Percentiles rank a stretch among this genome's conserved stretches.
These are phyloP conservation scores for Colletotrichum truncatum DNA, from an alignment of 2,329 filamentous ascomycete genomes.

Conservation along the genomic window DNA sequence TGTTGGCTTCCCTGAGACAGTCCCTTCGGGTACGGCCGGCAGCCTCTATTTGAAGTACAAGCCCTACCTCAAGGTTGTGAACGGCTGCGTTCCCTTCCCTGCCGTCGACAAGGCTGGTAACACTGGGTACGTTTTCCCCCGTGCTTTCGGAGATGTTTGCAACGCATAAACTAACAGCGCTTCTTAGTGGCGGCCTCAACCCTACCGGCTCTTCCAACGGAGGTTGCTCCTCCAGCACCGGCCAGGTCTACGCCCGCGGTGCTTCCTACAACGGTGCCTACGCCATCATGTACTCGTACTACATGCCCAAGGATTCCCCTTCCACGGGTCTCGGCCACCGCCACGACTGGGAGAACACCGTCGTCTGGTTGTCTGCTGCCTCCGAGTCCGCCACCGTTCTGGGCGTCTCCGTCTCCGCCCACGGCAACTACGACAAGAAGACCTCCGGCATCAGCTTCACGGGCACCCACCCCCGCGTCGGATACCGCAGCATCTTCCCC, in stretches of 20 bases:
- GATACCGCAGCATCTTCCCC: conserved; percentile 41
- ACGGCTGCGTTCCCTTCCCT: conserved; percentile 71
- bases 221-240: conserved; percentile 39
- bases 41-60: conserved; percentile 44
- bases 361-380: conserved; percentile 43
- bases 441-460: conserved; percentile 35
- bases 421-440: conserved; percentile 41
- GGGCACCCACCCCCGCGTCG: conserved; percentile 39
- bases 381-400: conserved; percentile 39
- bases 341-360: conserved; percentile 46
- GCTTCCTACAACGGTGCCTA: conserved; percentile 37
- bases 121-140: conserved; percentile 55
- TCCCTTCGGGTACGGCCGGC: conserved; percentile 39
- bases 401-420: conserved; percentile 41
- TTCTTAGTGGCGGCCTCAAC: conserved; percentile 38
- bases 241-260: conserved; percentile 45
- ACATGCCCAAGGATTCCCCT: conserved; percentile 52
- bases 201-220: conserved; percentile 36
- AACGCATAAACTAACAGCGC: conserved; percentile 5
- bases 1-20: conserved; percentile 41
- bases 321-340: conserved; percentile 44
- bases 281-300: conserved; percentile 46
- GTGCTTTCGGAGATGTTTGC: too few relatives aligned
- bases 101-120: conserved; percentile 67
- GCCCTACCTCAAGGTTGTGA: conserved; percentile 52